These are phyloP conservation scores for Mrakia hoshinonis DNA, from an alignment of 768 basidiomycete species.

Conservation along the genomic window DNA sequence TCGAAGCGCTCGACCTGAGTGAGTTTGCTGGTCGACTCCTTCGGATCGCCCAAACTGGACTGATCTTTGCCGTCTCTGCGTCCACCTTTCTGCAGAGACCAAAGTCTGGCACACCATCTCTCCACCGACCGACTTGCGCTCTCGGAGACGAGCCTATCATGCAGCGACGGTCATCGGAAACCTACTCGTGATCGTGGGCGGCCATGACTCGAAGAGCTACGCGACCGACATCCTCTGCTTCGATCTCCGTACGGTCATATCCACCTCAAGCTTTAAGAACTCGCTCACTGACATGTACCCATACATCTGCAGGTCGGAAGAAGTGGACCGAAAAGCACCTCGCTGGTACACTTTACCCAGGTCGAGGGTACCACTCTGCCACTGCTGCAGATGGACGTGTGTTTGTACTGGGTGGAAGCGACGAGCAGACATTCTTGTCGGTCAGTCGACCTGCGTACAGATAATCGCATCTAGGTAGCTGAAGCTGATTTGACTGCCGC, in stretches of 20 bases:
- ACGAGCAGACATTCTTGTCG: conserved; percentile 55
- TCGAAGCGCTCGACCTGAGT: conserved; percentile 83
- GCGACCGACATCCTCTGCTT: conserved; percentile 63
- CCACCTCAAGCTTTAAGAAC: not conserved
- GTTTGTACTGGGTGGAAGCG: conserved; percentile 75
- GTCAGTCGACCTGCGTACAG: not conserved
- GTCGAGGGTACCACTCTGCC: conserved; percentile 77
- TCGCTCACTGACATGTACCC: not conserved
- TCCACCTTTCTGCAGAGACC: not conserved
- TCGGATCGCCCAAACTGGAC: not conserved
- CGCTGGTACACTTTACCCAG: conserved; percentile 47
- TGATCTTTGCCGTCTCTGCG: not conserved
- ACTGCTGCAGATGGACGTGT: conserved; percentile 73
- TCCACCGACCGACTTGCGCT: not conserved
- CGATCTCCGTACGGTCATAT: conserved; percentile 59
- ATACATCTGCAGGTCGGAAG: not conserved
- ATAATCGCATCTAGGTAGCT: not conserved
- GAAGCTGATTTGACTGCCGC: not conserved
- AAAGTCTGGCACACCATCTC: conserved; percentile 12
- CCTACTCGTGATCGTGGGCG: conserved; percentile 74
- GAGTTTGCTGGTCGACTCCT: conserved; percentile 35
- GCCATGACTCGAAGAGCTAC: conserved; percentile 74
- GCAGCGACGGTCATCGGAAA: conserved; percentile 10
- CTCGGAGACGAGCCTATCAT: conserved; percentile 10
- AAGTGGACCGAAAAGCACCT: not conserved